Percentiles rank a stretch among this genome's conserved stretches.
Evolutionary conservation across 371 early-diverging fungal species (phyloP).

Genomic region (Mortierella sp.): DNA sequence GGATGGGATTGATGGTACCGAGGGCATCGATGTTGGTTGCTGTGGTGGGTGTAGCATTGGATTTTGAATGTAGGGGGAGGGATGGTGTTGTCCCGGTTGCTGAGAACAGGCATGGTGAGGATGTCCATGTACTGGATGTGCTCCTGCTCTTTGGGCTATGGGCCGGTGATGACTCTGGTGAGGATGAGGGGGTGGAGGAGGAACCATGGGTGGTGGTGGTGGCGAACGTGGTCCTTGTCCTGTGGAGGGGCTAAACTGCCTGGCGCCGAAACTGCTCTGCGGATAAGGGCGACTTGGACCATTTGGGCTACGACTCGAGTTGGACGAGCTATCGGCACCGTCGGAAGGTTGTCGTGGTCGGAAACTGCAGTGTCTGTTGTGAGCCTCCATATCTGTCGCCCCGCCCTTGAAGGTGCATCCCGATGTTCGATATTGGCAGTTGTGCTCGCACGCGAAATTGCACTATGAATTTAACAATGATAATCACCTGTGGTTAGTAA

Average conservation of each 20-base stretch:
- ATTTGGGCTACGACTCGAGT: neutral
- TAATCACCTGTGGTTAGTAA: too few relatives aligned
- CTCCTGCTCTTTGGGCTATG: neutral
- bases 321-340: neutral
- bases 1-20: neutral
- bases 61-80: neutral
- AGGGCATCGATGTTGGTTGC: too few relatives aligned
- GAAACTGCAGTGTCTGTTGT: slow-evolving; percentile 25
- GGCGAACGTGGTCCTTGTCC: slow-evolving; percentile 26
- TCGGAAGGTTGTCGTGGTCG: neutral
- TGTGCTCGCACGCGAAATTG: slow-evolving; percentile 20
- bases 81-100: neutral
- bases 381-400: slow-evolving; percentile 21
- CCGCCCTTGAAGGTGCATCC: slow-evolving; percentile 34
- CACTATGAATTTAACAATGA: slow-evolving; percentile 18
- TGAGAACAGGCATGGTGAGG: neutral
- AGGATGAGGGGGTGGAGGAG: neutral
- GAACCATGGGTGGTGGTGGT: slow-evolving; percentile 11
- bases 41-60: neutral
- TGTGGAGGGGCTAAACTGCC: neutral
- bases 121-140: neutral
- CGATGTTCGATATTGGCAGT: slow-evolving; percentile 22
- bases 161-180: neutral
- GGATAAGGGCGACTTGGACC: neutral
- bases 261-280: neutral